A percentile compares a stretch with the other conserved stretches of the same genome.
Conservation (phyloP, 371 early-diverging fungal species). For the Mortierella sp. region DNA sequence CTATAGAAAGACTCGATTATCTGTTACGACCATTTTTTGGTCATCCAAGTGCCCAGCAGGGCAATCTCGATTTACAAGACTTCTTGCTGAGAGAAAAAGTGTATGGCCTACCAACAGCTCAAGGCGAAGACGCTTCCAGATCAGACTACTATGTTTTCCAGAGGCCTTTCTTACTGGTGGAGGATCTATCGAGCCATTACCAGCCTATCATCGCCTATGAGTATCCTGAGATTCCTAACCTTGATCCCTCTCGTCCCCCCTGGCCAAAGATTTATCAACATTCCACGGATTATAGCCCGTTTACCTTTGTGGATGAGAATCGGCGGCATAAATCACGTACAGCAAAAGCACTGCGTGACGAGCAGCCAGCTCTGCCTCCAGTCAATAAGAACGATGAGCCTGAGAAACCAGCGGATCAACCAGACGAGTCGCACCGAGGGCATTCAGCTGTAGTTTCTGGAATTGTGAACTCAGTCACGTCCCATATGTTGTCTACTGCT, state of each 20-base stretch:
- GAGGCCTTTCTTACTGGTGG: conserved; percentile 27
- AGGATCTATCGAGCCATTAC: conserved; percentile 29
- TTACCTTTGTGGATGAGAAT: not conserved
- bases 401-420: not conserved
- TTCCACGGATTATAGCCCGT: conserved; percentile 16
- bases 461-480: conserved; percentile 29
- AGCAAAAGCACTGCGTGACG: not conserved
- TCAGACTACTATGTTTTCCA: conserved; percentile 30
- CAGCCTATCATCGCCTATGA: conserved; percentile 34
- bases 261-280: conserved; percentile 30
- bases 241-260: not conserved
- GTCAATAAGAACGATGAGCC: conserved; percentile 4
- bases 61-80: conserved; percentile 24
- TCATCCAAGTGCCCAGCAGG: conserved; percentile 7
- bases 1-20: conserved; percentile 9
- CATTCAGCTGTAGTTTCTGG: conserved; percentile 26
- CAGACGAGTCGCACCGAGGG: not conserved
- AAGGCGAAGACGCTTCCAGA: conserved; percentile 21
- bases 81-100: conserved; percentile 32
- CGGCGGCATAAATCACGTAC: too few relatives aligned
- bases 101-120: conserved; percentile 30
- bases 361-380: conserved; percentile 1
- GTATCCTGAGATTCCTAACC: conserved; percentile 5
- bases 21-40: conserved; percentile 17
- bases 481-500: conserved; percentile 17